A percentile compares a stretch with the other conserved stretches of the same genome.
Conservation (phyloP, 768 basidiomycete genomes). For the Trametes gibbosa region DNA sequence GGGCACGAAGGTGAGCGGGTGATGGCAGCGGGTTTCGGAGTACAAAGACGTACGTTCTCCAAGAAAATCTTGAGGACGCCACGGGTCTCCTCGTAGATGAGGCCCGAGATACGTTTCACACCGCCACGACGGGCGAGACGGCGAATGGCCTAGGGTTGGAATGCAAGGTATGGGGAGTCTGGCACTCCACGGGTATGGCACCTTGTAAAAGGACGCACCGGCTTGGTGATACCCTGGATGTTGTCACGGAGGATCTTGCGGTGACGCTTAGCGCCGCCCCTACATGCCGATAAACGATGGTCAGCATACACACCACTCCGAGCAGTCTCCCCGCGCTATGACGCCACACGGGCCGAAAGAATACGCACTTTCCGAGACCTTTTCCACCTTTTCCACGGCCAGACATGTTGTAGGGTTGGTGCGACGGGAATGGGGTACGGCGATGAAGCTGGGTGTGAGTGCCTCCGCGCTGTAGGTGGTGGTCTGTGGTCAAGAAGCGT, state of each 20-base stretch:
- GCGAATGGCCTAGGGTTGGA: slow-evolving; percentile 58
- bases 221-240: slow-evolving; percentile 69
- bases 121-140: slow-evolving; percentile 96
- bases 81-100: slow-evolving; percentile 95
- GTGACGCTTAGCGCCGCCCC: slow-evolving; percentile 94
- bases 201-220: slow-evolving; percentile 29
- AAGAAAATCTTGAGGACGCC: slow-evolving; percentile 95
- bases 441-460: slow-evolving; percentile 6
- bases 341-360: not conserved
- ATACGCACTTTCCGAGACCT: slow-evolving; percentile 40
- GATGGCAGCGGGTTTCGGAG: not conserved
- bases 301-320: not conserved
- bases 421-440: slow-evolving; percentile 19
- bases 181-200: not conserved
- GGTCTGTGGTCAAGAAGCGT: slow-evolving; percentile 12
- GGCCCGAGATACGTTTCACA: slow-evolving; percentile 94
- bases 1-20: not conserved
- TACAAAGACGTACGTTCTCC: slow-evolving; percentile 62
- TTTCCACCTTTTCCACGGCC: slow-evolving; percentile 97
- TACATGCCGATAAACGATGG: slow-evolving; percentile 42
- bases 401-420: slow-evolving; percentile 60
- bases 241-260: slow-evolving; percentile 91
- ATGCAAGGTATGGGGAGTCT: not conserved
- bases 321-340: not conserved
- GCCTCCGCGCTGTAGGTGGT: too few relatives aligned